These are phyloP conservation scores for Triticum timopheevii DNA, from an alignment of 176 grass and related monocot species.

Conservation along the genomic window DNA sequence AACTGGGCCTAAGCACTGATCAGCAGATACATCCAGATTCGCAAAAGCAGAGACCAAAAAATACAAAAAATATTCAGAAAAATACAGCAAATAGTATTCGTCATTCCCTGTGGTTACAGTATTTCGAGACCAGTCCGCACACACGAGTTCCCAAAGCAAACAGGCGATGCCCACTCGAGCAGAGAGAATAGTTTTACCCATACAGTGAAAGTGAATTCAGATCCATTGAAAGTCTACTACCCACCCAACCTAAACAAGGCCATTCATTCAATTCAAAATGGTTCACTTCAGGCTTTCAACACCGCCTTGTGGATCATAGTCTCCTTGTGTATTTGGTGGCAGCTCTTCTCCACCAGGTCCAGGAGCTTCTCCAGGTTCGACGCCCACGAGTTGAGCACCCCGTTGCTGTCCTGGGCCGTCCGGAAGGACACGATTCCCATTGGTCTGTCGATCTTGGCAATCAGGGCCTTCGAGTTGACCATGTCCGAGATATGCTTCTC, in stretches of 20 bases:
- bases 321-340: constrained; percentile 98
- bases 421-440: constrained; percentile 73
- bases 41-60: not conserved
- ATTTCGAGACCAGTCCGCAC: not conserved
- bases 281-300: constrained; percentile 55
- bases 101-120: constrained; percentile 14
- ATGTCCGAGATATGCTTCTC: constrained; percentile 96
- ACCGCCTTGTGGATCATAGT: constrained; percentile 94
- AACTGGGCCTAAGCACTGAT: not conserved
- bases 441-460: constrained; percentile 84
- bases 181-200: not conserved
- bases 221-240: not conserved
- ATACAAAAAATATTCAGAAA: constrained; percentile 12
- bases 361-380: constrained; percentile 87
- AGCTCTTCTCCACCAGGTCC: constrained; percentile 92
- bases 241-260: not conserved
- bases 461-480: constrained; percentile 82
- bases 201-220: not conserved
- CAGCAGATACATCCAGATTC: not conserved
- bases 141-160: not conserved
- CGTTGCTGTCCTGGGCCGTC: constrained; percentile 71
- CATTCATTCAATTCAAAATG: not conserved
- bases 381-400: constrained; percentile 78
- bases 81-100: constrained; percentile 19
- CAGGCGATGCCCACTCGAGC: constrained; percentile 2